Percentiles rank a stretch among this genome's conserved stretches.
Evolutionary conservation across 108 stramenopile genomes (phyloP).

Genomic region (Nitzschia sp.): DNA sequence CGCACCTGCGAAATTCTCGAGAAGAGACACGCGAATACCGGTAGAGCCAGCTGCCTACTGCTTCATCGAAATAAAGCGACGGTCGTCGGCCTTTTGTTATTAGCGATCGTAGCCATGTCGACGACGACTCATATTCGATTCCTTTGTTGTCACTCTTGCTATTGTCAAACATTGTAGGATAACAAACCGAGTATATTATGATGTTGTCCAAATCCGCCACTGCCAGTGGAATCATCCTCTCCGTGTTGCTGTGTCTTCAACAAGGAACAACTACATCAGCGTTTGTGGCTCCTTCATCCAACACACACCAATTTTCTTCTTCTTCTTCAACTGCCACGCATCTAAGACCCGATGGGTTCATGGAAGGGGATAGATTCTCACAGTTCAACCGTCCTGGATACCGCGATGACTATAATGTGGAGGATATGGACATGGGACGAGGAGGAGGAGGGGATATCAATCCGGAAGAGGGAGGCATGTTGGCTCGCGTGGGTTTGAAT

Average conservation of each 20-base stretch:
- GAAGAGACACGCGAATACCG: no score
- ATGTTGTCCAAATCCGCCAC: background rate
- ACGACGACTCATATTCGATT: no score
- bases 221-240: background rate
- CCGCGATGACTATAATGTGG: background rate
- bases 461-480: background rate
- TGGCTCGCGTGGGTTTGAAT: background rate
- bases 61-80: no score
- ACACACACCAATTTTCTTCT: background rate
- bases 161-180: no score
- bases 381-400: background rate
- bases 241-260: background rate
- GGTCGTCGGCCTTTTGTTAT: no score
- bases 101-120: no score
- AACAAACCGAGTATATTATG: no score
- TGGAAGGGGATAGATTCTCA: conserved; percentile 1
- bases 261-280: background rate
- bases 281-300: background rate
- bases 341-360: background rate
- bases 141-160: no score
- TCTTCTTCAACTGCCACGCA: background rate
- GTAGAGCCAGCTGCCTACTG: no score
- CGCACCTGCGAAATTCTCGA: no score
- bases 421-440: background rate
- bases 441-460: background rate